phyloP scores from a whole-genome alignment of 805 yeast genomes.

The Candida oleophila region DNA sequence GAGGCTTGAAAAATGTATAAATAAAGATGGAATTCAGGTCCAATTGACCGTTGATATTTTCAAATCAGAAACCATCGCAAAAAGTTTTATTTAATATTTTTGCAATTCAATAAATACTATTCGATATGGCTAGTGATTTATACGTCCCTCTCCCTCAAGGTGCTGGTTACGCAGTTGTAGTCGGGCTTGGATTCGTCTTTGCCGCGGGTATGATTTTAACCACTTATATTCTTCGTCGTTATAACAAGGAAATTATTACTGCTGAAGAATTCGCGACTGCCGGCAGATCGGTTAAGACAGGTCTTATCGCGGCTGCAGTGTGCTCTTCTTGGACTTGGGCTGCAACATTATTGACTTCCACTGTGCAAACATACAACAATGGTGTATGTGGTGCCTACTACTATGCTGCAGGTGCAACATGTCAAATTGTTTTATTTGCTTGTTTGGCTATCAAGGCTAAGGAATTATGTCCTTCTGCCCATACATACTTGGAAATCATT shows the following conservation, averaged over 20 bases:
- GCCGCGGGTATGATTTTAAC: slow-evolving; percentile 76
- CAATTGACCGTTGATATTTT: no score
- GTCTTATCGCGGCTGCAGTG: slow-evolving; percentile 84
- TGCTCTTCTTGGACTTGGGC: slow-evolving; percentile 88
- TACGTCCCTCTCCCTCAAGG: slow-evolving; percentile 60
- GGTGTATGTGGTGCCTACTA: slow-evolving; percentile 82
- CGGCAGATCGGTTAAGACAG: slow-evolving; percentile 83
- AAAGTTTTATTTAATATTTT: no score
- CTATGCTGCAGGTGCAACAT: slow-evolving; percentile 91
- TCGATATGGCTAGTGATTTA: background rate
- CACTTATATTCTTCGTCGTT: slow-evolving; percentile 68
- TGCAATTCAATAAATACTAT: background rate
- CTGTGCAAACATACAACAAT: slow-evolving; percentile 70
- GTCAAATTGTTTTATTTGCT: slow-evolving; percentile 84
- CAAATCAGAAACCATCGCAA: no score
- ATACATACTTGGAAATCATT: slow-evolving; percentile 85
- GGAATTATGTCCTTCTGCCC: slow-evolving; percentile 87
- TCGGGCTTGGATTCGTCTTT: slow-evolving; percentile 83
- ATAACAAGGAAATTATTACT: slow-evolving; percentile 82
- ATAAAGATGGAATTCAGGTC: background rate
- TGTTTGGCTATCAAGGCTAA: slow-evolving; percentile 86
- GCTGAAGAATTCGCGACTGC: slow-evolving; percentile 95
- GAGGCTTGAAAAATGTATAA: background rate
- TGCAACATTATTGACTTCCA: slow-evolving; percentile 39
- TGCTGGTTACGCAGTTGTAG: slow-evolving; percentile 84